Evolutionary conservation across 768 basidiomycete genomes (phyloP).

Genomic region (Podaxis rugospora): DNA sequence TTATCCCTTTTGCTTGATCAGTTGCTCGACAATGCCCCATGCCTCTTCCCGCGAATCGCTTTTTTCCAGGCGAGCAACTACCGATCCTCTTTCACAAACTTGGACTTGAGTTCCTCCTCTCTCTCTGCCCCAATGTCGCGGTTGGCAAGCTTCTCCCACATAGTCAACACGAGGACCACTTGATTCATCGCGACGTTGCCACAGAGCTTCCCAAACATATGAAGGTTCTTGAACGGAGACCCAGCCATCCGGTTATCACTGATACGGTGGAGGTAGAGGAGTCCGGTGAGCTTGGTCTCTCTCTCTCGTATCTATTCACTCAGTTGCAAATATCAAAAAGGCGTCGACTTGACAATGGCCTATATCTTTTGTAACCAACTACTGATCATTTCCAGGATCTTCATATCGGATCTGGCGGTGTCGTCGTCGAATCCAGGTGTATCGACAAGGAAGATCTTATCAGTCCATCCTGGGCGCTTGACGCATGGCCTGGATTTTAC

Average conservation of each 20-base stretch:
- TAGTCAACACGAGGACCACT: slow-evolving; percentile 32
- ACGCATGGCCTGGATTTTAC: slow-evolving; percentile 26
- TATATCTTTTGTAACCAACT: slow-evolving; percentile 22
- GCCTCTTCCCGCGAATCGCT: slow-evolving; percentile 10
- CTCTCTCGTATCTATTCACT: slow-evolving; percentile 19
- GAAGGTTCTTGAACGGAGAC: slow-evolving; percentile 26
- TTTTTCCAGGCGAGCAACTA: slow-evolving; percentile 14
- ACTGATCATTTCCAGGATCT: slow-evolving; percentile 21
- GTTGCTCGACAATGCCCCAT: slow-evolving; percentile 13
- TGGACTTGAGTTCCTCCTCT: slow-evolving; percentile 12
- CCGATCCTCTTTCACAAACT: slow-evolving; percentile 10
- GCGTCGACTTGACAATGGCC: neutral
- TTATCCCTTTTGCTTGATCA: neutral
- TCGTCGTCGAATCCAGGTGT: slow-evolving; percentile 35
- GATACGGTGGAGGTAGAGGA: slow-evolving; percentile 38
- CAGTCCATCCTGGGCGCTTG: slow-evolving; percentile 13
- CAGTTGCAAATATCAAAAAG: neutral
- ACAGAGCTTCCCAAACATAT: slow-evolving; percentile 25
- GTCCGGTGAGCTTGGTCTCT: slow-evolving; percentile 23
- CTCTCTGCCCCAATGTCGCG: slow-evolving; percentile 18
- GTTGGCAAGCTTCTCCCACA: slow-evolving; percentile 29
- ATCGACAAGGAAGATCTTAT: slow-evolving; percentile 33
- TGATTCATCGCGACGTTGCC: slow-evolving; percentile 22
- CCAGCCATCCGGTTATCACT: slow-evolving; percentile 33
- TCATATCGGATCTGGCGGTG: slow-evolving; percentile 25